Base-by-base conservation (phyloP, 805 yeast genomes). In the Yarrowia deformans region DNA sequence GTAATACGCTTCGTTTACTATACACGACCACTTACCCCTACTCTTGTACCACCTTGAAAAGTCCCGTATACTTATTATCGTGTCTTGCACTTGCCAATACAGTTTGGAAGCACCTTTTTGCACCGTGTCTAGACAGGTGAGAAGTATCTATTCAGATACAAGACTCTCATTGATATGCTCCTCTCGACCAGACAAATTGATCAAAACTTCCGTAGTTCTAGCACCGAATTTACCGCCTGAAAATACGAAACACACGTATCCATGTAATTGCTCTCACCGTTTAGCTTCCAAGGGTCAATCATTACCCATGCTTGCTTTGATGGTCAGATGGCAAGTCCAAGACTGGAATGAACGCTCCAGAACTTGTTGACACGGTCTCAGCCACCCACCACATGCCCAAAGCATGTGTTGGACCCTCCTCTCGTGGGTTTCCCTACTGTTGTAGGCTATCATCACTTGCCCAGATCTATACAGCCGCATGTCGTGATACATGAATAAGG, bases 391-490 rank as follows among this genome's bases (percentile, higher is more conserved):
- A 12, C 56, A 34, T 52, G 42, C 56, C 54, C 14, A 19, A 32
- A 49, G 19, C 10, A 19, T 29, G 1, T 9, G n/a, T 13, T 10
- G 7, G 23, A 3, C 49, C 49, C 29, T 23, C 49, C 49, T 45
- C 19, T 12, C 34, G 13, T n/a, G 29, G 12, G 19, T 46, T 46
- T 9, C 49, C 8, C 29, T 4, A 29, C 32, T 23, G 3, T 23
- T 4, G 29, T 23, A 23, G 29, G 34, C 50, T 18, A 7, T 2
- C 9, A 12, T 1, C 35, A 29, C 18, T 10, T 49, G 39, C 39
- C 19, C 14, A 16, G 32, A 49, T 49, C 54, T 49, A 10, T 52
- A 23, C 60, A 54, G 60, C 60, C 60, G 60, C 60, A 54, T 39
- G 29, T 4, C 60, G 8, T 14, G 16, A 8, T 39, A 54, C 60